Evolutionary conservation across 2,329 filamentous ascomycete species (phyloP).

Genomic region (Orbilia blumenaviensis): DNA sequence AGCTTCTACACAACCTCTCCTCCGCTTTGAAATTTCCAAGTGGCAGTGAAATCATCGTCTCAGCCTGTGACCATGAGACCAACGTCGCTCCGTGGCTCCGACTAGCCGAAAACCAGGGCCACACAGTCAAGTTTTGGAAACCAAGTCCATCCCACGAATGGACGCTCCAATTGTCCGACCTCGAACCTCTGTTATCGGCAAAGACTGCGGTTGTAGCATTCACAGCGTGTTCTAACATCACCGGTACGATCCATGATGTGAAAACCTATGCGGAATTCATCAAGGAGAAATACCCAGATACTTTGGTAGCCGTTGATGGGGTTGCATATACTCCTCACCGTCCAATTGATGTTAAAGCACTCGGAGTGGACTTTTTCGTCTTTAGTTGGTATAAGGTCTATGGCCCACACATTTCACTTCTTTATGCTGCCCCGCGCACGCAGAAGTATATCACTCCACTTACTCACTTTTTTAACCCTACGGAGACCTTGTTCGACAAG

Average conservation of each 20-base stretch:
- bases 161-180: slow-evolving; percentile 55
- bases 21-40: slow-evolving; percentile 66
- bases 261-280: slow-evolving; percentile 67
- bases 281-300: slow-evolving; percentile 64
- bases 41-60: slow-evolving; percentile 70
- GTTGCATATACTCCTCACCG: slow-evolving; percentile 81
- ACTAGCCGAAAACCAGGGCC: slow-evolving; percentile 70
- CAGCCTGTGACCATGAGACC: slow-evolving; percentile 78
- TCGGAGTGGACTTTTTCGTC: slow-evolving; percentile 79
- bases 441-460: slow-evolving; percentile 68
- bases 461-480: slow-evolving; percentile 55
- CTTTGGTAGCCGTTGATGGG: slow-evolving; percentile 76
- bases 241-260: slow-evolving; percentile 75
- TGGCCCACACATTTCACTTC: slow-evolving; percentile 76
- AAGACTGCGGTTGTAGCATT: slow-evolving; percentile 76
- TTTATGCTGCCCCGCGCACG: slow-evolving; percentile 70
- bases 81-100: slow-evolving; percentile 79
- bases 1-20: slow-evolving; percentile 77
- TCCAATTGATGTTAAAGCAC: slow-evolving; percentile 71
- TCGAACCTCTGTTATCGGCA: slow-evolving; percentile 69
- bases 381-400: slow-evolving; percentile 87
- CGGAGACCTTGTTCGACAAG: slow-evolving; percentile 69
- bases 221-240: slow-evolving; percentile 78
- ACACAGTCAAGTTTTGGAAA: slow-evolving; percentile 76
- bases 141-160: slow-evolving; percentile 61